Base-by-base conservation (phyloP, 1,139 yeast species). In the Spathaspora jeffriesii region DNA sequence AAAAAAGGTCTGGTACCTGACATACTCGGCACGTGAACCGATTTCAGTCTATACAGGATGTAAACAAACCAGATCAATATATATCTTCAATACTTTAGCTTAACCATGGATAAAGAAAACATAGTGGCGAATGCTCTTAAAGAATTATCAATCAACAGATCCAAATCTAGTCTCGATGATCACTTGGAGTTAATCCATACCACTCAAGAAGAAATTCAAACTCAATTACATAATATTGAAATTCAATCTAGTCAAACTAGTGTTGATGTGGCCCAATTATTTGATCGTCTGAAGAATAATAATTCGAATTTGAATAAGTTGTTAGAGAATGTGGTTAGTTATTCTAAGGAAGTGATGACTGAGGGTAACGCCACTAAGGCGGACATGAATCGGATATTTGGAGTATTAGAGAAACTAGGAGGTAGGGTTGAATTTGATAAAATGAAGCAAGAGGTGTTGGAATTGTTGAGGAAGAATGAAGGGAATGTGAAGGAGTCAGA, bases 241-340 rank as follows among this genome's bases (percentile, higher is more conserved):
- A 53, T 58, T 3, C 68, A 62, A 43, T 64, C 75, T 1, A 67
- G 63, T 41, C 78, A 73, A 49, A 68, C 67, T 5, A 57, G 62
- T 40, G 54, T 66, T 5, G 79, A 73, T 52, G 57, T 73, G 47
- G 68, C 62, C 2, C 74, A 73, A 50, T 60, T 73, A 43, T 65
- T 63, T 18, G 76, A 71, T 42, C 54, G 78, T 40, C 74, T 70
- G 68, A 73, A 68, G 53, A 72, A 69, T 52, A 73, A 73, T 53
- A 73, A 73, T 56, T 68, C 64, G 47, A 59, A 69, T 51, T 65
- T 73, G 57, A 70, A 64, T 49, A 65, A 64, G 50, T 57, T 73
- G 37, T 62, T 73, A 17, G 62, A 60, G 27, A 67, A 66, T 43
- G 62, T 71, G 21, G 67, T 72, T 20, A 58, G 59, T 20, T 68